A percentile compares a stretch with the other conserved stretches of the same genome.
Evolutionary conservation across 257 asterid genomes (phyloP).

Genomic region (Craterostigma plantagineum): DNA sequence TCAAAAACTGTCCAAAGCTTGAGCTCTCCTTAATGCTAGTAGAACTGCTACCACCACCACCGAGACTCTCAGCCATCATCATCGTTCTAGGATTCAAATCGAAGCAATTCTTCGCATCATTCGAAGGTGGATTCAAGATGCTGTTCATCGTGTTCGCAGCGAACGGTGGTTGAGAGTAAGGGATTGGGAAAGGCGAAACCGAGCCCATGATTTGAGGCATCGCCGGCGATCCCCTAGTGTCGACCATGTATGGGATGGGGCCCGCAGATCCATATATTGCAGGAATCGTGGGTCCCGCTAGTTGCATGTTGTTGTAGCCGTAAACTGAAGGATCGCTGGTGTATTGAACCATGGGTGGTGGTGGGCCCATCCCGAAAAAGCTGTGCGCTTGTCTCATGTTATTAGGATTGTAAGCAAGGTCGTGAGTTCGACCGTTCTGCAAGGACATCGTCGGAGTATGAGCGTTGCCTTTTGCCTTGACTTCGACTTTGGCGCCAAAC

Average conservation of each 20-base stretch:
- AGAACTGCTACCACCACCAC: constrained; percentile 24
- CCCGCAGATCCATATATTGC: constrained; percentile 34
- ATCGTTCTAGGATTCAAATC: constrained; percentile 37
- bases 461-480: constrained; percentile 22
- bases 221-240: constrained; percentile 55
- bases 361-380: constrained; percentile 11
- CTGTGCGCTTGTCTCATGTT: constrained; percentile 8
- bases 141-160: constrained; percentile 34
- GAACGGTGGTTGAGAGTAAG: constrained; percentile 41
- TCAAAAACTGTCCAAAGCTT: constrained; percentile 30
- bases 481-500: constrained; percentile 62
- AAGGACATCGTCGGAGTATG: constrained; percentile 19
- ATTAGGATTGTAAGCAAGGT: constrained; percentile 21
- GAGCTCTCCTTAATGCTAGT: neutral
- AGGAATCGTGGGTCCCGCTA: constrained; percentile 29
- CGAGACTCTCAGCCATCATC: constrained; percentile 22
- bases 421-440: constrained; percentile 31
- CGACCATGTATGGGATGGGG: constrained; percentile 63
- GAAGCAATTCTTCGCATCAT: constrained; percentile 33
- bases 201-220: constrained; percentile 49
- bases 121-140: constrained; percentile 14
- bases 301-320: constrained; percentile 20
- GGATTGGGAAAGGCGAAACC: constrained; percentile 24
- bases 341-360: constrained; percentile 26
- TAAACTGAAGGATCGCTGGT: constrained; percentile 24